Evolutionary conservation across 176 grass and related monocot species (phyloP).

Genomic region (Eleusine indica): DNA sequence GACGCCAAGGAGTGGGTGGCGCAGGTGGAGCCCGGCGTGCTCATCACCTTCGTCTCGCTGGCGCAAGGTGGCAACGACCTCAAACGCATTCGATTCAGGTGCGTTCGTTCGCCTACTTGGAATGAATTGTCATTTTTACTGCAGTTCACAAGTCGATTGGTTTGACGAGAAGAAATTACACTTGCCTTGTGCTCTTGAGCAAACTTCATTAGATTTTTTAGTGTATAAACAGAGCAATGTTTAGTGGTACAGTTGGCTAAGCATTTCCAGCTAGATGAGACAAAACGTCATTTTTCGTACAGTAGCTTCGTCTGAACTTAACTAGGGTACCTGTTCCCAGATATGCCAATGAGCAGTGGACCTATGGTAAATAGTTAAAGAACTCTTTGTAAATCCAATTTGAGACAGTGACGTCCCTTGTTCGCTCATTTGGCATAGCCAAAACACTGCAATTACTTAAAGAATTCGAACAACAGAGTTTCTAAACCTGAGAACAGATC

Average conservation of each 20-base stretch:
- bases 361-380: not conserved
- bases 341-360: not conserved
- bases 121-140: not conserved
- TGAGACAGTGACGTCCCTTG: not conserved
- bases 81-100: slow-evolving; percentile 98
- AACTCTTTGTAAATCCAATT: not conserved
- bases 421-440: not conserved
- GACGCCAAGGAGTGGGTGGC: slow-evolving; percentile 97
- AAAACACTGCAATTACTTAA: not conserved
- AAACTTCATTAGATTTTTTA: not conserved
- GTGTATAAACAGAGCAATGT: not conserved
- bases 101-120: slow-evolving; percentile 9
- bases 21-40: slow-evolving; percentile 94
- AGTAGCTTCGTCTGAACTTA: slow-evolving; percentile 9
- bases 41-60: slow-evolving; percentile 90
- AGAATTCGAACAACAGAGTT: slow-evolving; percentile 9
- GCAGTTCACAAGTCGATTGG: not conserved
- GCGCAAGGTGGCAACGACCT: slow-evolving; percentile 93
- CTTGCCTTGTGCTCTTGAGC: not conserved
- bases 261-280: not conserved
- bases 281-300: not conserved
- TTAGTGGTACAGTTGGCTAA: not conserved
- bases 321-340: slow-evolving; percentile 8
- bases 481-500: too few species aligned
- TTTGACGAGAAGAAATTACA: not conserved